These are phyloP conservation scores for Solanum pimpinellifolium DNA, from an alignment of 257 asterid species.

Conservation along the genomic window DNA sequence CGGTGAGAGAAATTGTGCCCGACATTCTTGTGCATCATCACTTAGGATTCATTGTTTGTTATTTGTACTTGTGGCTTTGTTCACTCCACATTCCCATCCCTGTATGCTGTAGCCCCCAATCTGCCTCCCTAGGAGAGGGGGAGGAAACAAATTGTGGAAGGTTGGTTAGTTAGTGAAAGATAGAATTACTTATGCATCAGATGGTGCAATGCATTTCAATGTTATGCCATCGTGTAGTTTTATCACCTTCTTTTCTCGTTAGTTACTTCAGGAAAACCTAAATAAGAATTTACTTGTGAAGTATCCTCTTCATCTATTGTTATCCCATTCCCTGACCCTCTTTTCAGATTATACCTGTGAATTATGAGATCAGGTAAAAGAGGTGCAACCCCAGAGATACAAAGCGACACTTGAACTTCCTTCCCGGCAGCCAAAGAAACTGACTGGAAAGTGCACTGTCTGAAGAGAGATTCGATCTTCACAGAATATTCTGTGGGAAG, in stretches of 20 bases:
- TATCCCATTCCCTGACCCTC: not conserved
- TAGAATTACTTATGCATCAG: no score
- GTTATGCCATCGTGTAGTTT: not conserved
- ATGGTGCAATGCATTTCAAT: not conserved
- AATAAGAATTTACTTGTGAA: not conserved
- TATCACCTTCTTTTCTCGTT: not conserved
- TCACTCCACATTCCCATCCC: not conserved
- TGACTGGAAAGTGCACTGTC: conserved; percentile 8
- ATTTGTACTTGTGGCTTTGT: not conserved
- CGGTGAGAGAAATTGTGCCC: no score
- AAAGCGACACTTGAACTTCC: conserved; percentile 19
- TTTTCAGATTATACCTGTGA: conserved; percentile 16
- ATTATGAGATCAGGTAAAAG: conserved; percentile 30
- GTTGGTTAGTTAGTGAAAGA: no score
- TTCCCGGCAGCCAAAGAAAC: conserved; percentile 25
- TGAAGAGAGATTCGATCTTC: not conserved
- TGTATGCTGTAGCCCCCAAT: not conserved
- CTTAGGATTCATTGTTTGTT: not conserved
- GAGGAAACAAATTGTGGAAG: not conserved
- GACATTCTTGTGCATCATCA: not conserved
- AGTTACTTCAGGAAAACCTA: not conserved
- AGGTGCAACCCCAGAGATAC: conserved; percentile 27
- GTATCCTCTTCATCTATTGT: not conserved
- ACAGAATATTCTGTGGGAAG: conserved; percentile 8
- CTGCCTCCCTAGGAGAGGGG: not conserved